Evolutionary conservation across 768 basidiomycete genomes (phyloP), one percentile per base, ranked within the genome.

Genomic region (Trametes cubensis): DNA sequence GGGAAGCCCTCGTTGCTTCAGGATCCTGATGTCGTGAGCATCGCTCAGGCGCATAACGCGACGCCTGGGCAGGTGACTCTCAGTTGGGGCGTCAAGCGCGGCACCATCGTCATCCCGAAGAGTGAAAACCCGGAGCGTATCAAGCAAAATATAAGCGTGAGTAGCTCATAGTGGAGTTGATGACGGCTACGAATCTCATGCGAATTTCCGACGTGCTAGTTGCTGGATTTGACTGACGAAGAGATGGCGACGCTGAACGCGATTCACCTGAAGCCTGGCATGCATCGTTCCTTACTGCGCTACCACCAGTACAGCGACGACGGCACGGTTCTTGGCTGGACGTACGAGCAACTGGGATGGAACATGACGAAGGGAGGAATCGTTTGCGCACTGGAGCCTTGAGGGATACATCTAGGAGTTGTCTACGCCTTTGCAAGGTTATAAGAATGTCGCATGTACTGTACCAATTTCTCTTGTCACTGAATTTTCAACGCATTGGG

Each of bases 51-150:
- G 53, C 71, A 82, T 70, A 75, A 80, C 40, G 84, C 67, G 17
- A 74, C 80, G 46, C 71, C 84, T 4, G 81, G 81, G 2, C 83
- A 85, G 66, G 76, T 84, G 8, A 70, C 83, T 2, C 76, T 87
- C n/a, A 78, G 82, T 62, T 87, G 85, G 86, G 79, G 77, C 14
- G 80, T 83, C 6, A 78, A 84, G 69, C 76, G 81, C 6, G 81
- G 81, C 14, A 79, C 82, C 11, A 75, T 77, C 13, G 81, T 85
- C 20, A 80, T 86, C 38, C 83, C 86, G 25, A 86, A 87, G 76
- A 78, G 78, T 52, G 76, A 74, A 66, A 74, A 78, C 54, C 68
- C 70, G 28, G 73, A 70, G 17, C 80, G 87, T 26, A 73, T 88
- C 55, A 67, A 69, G 18, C 74, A 85, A 70, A 92, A 92, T 73